phyloP scores from a whole-genome alignment of 106 monocot species.

The Dactylorhiza incarnata region DNA sequence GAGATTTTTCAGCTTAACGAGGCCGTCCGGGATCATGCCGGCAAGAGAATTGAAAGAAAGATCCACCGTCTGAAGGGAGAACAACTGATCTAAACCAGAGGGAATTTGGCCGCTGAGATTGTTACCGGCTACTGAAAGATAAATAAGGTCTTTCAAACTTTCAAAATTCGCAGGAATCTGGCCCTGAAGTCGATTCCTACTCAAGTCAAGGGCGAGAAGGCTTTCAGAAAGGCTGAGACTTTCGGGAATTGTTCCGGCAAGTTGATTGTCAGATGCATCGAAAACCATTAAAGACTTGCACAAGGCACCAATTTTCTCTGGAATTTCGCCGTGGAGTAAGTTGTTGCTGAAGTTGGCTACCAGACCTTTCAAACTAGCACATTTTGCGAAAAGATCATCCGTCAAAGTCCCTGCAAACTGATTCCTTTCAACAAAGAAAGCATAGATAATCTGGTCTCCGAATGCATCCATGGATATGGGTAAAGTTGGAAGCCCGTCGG shows the following conservation, averaged over 20 bases:
- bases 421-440: slow-evolving; percentile 61
- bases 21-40: slow-evolving; percentile 57
- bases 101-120: slow-evolving; percentile 68
- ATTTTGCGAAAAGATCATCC: slow-evolving; percentile 42
- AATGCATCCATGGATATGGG: slow-evolving; percentile 36
- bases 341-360: slow-evolving; percentile 62
- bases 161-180: slow-evolving; percentile 43
- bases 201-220: slow-evolving; percentile 60
- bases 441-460: slow-evolving; percentile 34
- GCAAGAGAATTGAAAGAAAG: slow-evolving; percentile 73
- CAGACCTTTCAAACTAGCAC: slow-evolving; percentile 49
- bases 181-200: slow-evolving; percentile 51
- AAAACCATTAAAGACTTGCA: slow-evolving; percentile 51
- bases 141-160: slow-evolving; percentile 33
- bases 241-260: slow-evolving; percentile 52
- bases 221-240: slow-evolving; percentile 39
- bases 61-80: slow-evolving; percentile 49
- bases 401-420: slow-evolving; percentile 34
- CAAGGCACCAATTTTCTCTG: slow-evolving; percentile 35
- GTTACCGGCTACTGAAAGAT: slow-evolving; percentile 56
- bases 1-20: slow-evolving; percentile 62
- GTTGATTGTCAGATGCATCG: slow-evolving; percentile 46
- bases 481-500: slow-evolving; percentile 44
- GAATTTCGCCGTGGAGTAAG: slow-evolving; percentile 48
- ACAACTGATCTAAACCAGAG: slow-evolving; percentile 34